These are phyloP conservation scores for Venturiaceae sp. DNA, from an alignment of 2,329 filamentous ascomycete genomes.

Conservation along the genomic window DNA sequence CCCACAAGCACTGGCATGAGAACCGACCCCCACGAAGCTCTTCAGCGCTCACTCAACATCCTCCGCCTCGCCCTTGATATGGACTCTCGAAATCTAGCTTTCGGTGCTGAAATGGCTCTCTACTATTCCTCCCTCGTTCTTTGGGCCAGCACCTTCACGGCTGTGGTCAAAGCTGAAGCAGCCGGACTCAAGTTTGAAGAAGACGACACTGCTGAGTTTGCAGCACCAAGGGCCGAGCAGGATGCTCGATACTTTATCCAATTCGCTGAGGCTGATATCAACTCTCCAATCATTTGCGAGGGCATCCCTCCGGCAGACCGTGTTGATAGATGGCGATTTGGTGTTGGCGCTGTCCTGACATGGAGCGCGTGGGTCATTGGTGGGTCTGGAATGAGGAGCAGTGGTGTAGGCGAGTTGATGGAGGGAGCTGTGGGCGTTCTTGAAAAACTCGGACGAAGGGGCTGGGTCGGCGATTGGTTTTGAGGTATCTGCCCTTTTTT, in stretches of 20 bases:
- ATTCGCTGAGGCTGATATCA: not conserved
- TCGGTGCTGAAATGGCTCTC: slow-evolving; percentile 23
- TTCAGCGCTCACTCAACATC: slow-evolving; percentile 1
- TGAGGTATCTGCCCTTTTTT: not conserved
- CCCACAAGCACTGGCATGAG: not conserved
- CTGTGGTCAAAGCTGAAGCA: slow-evolving; percentile 10
- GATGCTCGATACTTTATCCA: not conserved
- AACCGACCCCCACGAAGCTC: not conserved
- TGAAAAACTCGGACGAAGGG: not conserved
- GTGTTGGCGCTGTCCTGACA: not conserved
- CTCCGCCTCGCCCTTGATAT: not conserved
- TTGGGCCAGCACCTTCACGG: slow-evolving; percentile 23
- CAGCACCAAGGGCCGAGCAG: not conserved
- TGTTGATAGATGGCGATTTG: not conserved
- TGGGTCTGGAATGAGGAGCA: not conserved
- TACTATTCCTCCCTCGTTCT: slow-evolving; percentile 24
- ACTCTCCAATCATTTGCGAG: not conserved
- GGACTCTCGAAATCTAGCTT: not conserved
- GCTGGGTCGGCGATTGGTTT: slow-evolving; percentile 6
- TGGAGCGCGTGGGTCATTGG: slow-evolving; percentile 7
- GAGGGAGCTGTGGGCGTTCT: slow-evolving; percentile 5
- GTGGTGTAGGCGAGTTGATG: slow-evolving; percentile 4
- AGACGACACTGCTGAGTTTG: not conserved
- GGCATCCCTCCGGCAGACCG: not conserved
- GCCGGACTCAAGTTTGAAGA: slow-evolving; percentile 1